Conservation (phyloP, 257 asterid genomes). For the Ballota nigra region DNA sequence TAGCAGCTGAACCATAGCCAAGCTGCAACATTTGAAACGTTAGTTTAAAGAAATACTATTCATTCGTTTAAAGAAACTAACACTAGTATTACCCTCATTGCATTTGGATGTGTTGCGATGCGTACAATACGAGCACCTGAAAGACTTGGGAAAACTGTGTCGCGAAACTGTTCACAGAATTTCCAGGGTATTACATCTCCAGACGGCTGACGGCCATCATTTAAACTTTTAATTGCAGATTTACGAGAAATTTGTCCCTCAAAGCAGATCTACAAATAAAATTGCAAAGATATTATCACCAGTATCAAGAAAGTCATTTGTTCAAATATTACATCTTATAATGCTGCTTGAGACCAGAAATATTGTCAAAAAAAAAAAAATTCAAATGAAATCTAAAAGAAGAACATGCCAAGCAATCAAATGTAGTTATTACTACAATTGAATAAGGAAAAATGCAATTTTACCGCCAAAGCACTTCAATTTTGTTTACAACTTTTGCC, state of each 20-base stretch:
- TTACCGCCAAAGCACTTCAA: background rate
- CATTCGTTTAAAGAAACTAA: constrained; percentile 4
- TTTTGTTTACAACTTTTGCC: background rate
- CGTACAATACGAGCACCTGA: constrained; percentile 98
- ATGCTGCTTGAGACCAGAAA: background rate
- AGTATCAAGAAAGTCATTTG: background rate
- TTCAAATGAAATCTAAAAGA: background rate
- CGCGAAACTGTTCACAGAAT: constrained; percentile 72
- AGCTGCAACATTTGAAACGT: constrained; percentile 49
- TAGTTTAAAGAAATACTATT: constrained; percentile 3
- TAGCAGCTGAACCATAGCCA: constrained; percentile 89
- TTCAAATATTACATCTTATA: background rate
- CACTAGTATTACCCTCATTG: constrained; percentile 72
- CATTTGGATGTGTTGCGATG: constrained; percentile 96
- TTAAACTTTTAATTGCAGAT: constrained; percentile 67
- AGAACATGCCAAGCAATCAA: background rate
- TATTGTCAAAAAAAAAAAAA: background rate
- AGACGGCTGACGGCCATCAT: constrained; percentile 67
- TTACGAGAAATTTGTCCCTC: constrained; percentile 89
- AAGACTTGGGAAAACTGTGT: constrained; percentile 75
- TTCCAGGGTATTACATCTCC: constrained; percentile 99
- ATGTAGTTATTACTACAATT: background rate
- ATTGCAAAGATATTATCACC: constrained; percentile 4
- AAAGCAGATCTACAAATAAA: constrained; percentile 55
- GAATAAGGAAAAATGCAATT: background rate